Evolutionary conservation across 306 rosid genomes (phyloP), one percentile per base, ranked within the genome.

Genomic region (Coriaria nepalensis): DNA sequence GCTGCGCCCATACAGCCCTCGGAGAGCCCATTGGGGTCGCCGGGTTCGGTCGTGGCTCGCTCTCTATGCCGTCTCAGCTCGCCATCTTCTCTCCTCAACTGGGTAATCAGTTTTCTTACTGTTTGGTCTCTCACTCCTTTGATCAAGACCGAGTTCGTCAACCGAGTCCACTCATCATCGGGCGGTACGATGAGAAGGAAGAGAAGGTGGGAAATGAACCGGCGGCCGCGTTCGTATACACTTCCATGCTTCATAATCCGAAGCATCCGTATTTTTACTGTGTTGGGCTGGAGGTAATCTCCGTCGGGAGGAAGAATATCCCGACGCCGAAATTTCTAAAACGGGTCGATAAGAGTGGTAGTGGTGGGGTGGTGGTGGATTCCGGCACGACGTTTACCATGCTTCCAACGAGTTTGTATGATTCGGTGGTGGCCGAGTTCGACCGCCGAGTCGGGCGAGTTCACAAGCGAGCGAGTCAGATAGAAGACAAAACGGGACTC

Each of bases 11-110:
- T 54, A 61, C 95, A 6, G 60, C 95, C 0, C 80, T 90, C 13
- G 97, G 74, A 38, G 97, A 90, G 53, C 95, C 97, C 38, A 69
- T 79, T 7, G 97, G 95, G 0, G 95, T 90, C 0, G 97, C 97
- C 0, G 97, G 97, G 4, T 90, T 90, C 49, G 95, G 95, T 43
- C 94, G 82, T 0, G 97, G 97, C 0, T 1, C 65, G 29, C 59
- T 90, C 0, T 90, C 95, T 47, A 51, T 90, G 7, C 95, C 97
- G 2, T 85, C 82, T 6, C 97, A 90, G 53, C 78, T 90, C 2
- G 68, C 92, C 0, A 50, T 53, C 14, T 32, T 67, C 53, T 73
- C 82, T 4, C 97, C 95, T 0, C 78, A 81, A 8, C 74, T 88
- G 6, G 90, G 95, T 0, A 78, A 77, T 12, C 86, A 73, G 4